Evolutionary conservation across 1,139 yeast genomes (phyloP), one percentile per base, ranked within the genome.

Genomic region (Suhomyces chickasaworum): DNA sequence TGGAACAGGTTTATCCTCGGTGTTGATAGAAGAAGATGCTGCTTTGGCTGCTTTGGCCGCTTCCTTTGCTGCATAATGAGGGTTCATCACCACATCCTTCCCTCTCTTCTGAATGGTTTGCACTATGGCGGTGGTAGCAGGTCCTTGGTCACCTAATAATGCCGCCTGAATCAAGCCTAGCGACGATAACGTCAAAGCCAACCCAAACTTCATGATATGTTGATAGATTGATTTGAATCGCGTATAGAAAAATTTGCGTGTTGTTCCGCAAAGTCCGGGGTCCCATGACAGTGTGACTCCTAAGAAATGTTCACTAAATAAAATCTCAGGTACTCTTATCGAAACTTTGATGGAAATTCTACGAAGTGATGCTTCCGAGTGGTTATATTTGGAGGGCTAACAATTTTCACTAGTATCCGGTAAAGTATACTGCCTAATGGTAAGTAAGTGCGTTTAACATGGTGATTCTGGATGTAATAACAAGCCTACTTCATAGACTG

Each of bases 1-100:
- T 4, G 90, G 84, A 44, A 72, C 71, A 9, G 81, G 83, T 0
- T 69, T 22, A 6, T 41, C 39, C 15, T 36, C 22, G 17, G 25
- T 47, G 2, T 47, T 49, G 1, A 52, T 41, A 2, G 57, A 45
- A 9, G 54, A 39, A 12, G 45, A 41, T 31, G 38, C 40, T 13
- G 37, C 37, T 35, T 35, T 53, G 21, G 43, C 51, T 5, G 36
- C 32, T 31, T 30, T 35, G 30, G 38, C 37, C 10, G 63, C 59
- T 53, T 68, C 68, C 17, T 61, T 56, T 43, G 69, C 64, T 30
- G 67, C 56, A 58, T 75, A 75, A 9, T 74, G 73, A 43, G 74
- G 71, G 52, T 75, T 71, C 36, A 73, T 60, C 39, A 74, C 64
- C 23, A 66, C 75, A 23, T 71, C 74, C 48, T 64, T 71, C 27